Evolutionary conservation across 1,284 basidiomycete genomes (phyloP), one percentile per base, ranked within the genome.

Genomic region (Heterobasidion parviporum): DNA sequence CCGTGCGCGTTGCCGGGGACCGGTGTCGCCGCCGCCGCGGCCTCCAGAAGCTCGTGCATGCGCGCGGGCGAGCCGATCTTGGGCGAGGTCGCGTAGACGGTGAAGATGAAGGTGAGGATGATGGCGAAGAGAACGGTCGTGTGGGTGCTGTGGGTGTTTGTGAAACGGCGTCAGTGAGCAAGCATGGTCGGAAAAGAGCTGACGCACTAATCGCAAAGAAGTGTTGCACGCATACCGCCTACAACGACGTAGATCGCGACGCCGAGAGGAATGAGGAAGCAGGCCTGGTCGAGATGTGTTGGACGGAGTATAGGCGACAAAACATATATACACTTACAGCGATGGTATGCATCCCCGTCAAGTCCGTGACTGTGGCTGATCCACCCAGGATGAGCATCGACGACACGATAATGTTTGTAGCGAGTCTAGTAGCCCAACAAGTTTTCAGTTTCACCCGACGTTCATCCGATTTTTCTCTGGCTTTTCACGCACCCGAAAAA

Each of bases 101-200:
- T 77, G 66, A 86, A 80, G 44, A 76, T 67, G 65, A 85, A 88
- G 53, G 75, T 73, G 66, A 91, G 74, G 66, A 92, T 89, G 68
- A 94, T 92, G 47, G 80, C 81, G 65, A 92, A 92, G 26, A 94
- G 79, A 10, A 92, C 85, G 0, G 84, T 75, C 0, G 92, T 94
- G 67, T 94, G 89, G 1, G 87, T 85, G 68, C 83, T 86, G 55
- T 45, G 20, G 15, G 51, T 54, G 51, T 12, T 47, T 50, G 16
- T 26, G 49, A 50, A 12, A 10, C 26, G 48, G 46, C 57, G 15
- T 60, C 44, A n/a, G 18, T 33, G 54, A 26, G 33, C 26, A 26
- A 35, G 56, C 8, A 46, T n/a, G 32, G 36, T 35, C 18, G n/a
- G 20, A 9, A 6, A 10, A 50, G 10, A 44, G 33, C 26, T 6